phyloP scores from a whole-genome alignment of 75 land plant genomes.

The Picea glauca region DNA sequence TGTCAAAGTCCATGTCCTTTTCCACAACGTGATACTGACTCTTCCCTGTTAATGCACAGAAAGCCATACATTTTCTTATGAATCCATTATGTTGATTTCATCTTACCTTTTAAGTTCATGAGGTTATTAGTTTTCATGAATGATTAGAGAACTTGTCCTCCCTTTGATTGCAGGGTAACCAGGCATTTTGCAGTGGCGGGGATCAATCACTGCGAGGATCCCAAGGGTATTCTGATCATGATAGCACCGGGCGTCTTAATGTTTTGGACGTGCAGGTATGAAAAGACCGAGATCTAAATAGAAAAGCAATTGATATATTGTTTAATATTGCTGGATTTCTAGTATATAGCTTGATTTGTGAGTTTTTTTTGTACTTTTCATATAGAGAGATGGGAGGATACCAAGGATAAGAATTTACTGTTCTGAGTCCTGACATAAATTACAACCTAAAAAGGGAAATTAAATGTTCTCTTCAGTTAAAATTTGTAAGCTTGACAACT shows the following conservation, averaged over 20 bases:
- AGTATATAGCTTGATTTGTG: background rate
- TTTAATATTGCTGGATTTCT: background rate
- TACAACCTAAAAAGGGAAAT: background rate
- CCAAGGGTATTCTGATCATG: slow-evolving; percentile 87
- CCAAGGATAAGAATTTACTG: background rate
- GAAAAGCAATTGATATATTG: background rate
- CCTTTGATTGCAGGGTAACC: slow-evolving; percentile 57
- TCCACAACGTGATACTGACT: background rate
- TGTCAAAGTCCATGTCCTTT: background rate
- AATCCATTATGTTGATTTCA: background rate
- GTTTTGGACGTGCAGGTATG: slow-evolving; percentile 90
- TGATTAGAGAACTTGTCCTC: background rate
- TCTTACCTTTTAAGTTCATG: background rate
- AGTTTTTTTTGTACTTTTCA: background rate
- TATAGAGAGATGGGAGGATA: background rate
- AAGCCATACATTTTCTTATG: background rate
- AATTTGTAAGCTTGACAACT: background rate
- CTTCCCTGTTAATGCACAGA: background rate
- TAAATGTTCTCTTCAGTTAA: background rate
- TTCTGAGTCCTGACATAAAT: background rate
- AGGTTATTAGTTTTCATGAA: background rate
- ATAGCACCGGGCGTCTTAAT: slow-evolving; percentile 84
- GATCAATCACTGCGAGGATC: slow-evolving; percentile 78
- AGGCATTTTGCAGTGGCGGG: slow-evolving; percentile 97
- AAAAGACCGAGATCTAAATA: background rate